A percentile compares a stretch with the other conserved stretches of the same genome.
Evolutionary conservation across 495 filamentous ascomycete genomes (phyloP).

Genomic region (Penicillium canescens): DNA sequence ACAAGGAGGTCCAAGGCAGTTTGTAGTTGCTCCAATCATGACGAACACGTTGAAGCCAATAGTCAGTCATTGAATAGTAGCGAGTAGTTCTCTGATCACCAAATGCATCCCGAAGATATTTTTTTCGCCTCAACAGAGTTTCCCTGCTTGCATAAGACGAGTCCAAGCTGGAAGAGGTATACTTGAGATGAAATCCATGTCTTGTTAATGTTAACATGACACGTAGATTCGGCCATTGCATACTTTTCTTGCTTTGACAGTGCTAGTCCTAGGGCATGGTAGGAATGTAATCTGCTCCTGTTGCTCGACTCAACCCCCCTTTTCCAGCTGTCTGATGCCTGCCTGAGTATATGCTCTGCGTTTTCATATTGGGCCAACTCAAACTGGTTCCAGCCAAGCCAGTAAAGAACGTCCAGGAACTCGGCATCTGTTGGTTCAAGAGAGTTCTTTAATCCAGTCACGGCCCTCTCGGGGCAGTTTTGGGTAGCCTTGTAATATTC

Average conservation of each 20-base stretch:
- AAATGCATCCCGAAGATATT: background rate
- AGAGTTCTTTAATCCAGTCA: background rate
- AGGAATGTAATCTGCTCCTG: background rate
- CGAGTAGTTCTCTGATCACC: too few species aligned
- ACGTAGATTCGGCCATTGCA: background rate
- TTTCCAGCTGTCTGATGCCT: background rate
- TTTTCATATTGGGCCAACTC: background rate
- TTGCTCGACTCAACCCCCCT: background rate
- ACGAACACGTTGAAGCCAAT: too few species aligned
- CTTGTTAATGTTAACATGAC: background rate
- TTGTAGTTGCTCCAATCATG: too few species aligned
- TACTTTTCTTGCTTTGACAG: slow-evolving; percentile 1
- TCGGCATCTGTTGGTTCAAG: slow-evolving; percentile 1
- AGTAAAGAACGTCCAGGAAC: background rate
- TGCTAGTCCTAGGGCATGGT: background rate
- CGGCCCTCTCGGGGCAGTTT: background rate
- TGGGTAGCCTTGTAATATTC: background rate
- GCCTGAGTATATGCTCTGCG: background rate
- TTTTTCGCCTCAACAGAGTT: background rate
- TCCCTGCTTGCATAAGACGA: background rate
- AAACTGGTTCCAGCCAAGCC: slow-evolving; percentile 1
- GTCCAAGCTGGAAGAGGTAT: background rate
- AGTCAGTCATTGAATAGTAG: too few species aligned
- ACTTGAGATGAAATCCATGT: too few species aligned
- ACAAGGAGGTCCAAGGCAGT: too few species aligned